phyloP scores from a whole-genome alignment of 2,329 filamentous ascomycete genomes.

The Conoideocrella luteorostrata region DNA sequence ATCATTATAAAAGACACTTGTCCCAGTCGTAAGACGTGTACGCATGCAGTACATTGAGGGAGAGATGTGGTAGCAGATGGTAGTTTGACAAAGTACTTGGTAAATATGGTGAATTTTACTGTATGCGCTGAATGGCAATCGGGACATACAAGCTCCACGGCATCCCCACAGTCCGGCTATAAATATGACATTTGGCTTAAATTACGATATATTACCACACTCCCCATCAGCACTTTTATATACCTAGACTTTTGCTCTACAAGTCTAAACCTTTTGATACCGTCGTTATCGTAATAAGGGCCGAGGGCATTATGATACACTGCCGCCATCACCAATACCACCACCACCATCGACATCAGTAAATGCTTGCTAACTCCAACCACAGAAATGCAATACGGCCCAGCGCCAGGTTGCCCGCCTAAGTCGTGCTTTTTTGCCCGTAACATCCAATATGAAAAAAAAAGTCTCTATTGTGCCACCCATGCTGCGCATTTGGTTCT shows the following conservation, averaged over 20 bases:
- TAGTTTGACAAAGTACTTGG: no score
- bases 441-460: slow-evolving; percentile 2
- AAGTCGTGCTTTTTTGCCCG: not conserved
- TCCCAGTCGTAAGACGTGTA: no score
- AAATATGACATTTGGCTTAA: not conserved
- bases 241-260: not conserved
- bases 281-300: not conserved
- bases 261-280: not conserved
- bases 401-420: not conserved
- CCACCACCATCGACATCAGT: not conserved
- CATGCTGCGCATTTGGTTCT: slow-evolving; percentile 7
- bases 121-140: no score
- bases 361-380: not conserved
- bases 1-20: no score
- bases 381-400: not conserved
- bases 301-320: not conserved
- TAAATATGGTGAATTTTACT: no score
- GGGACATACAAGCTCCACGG: no score
- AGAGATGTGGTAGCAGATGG: no score
- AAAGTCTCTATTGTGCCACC: no score
- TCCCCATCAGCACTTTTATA: not conserved
- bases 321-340: not conserved
- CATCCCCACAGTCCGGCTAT: no score
- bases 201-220: not conserved
- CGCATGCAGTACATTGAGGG: no score